A percentile compares a stretch with the other conserved stretches of the same genome.
Evolutionary conservation across 2,329 filamentous ascomycete genomes (phyloP).

Genomic region (Aotearoamyces nothofagi): DNA sequence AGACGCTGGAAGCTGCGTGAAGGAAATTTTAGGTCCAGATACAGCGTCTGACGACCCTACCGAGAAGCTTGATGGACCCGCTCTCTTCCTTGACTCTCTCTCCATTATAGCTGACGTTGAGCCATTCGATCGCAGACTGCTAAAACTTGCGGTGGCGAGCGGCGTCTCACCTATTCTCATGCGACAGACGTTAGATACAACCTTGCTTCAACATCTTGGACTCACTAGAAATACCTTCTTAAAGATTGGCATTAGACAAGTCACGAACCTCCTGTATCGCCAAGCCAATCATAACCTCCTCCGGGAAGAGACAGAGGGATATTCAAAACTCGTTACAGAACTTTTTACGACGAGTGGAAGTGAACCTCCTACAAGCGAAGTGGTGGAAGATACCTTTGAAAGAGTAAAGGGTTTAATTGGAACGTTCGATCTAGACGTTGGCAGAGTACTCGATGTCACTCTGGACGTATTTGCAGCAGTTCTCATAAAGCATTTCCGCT

Average conservation of each 20-base stretch:
- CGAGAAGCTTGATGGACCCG: slow-evolving; percentile 43
- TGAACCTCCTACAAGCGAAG: slow-evolving; percentile 56
- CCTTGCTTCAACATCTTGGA: slow-evolving; percentile 58
- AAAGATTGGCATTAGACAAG: slow-evolving; percentile 71
- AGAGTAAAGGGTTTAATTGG: slow-evolving; percentile 89
- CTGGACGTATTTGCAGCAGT: slow-evolving; percentile 90
- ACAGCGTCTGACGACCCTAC: slow-evolving; percentile 30
- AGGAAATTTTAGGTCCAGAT: slow-evolving; percentile 53
- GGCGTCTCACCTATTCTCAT: slow-evolving; percentile 57
- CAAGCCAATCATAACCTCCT: slow-evolving; percentile 95
- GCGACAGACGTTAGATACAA: slow-evolving; percentile 70
- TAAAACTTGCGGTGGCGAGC: slow-evolving; percentile 55
- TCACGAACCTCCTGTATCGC: slow-evolving; percentile 84
- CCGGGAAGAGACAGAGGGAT: slow-evolving; percentile 91
- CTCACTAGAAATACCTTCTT: slow-evolving; percentile 77
- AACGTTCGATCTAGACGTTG: slow-evolving; percentile 93
- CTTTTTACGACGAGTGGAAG: slow-evolving; percentile 79
- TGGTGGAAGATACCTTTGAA: slow-evolving; percentile 77
- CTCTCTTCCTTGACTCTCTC: slow-evolving; percentile 69
- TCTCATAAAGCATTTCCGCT: slow-evolving; percentile 81
- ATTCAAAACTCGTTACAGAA: slow-evolving; percentile 90
- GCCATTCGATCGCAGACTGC: slow-evolving; percentile 34
- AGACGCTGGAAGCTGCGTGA: slow-evolving; percentile 59
- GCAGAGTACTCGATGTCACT: slow-evolving; percentile 83
- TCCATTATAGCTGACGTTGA: slow-evolving; percentile 56